phyloP scores from a whole-genome alignment of 768 basidiomycete genomes.

The Rubroboletus pulcherrimus region DNA sequence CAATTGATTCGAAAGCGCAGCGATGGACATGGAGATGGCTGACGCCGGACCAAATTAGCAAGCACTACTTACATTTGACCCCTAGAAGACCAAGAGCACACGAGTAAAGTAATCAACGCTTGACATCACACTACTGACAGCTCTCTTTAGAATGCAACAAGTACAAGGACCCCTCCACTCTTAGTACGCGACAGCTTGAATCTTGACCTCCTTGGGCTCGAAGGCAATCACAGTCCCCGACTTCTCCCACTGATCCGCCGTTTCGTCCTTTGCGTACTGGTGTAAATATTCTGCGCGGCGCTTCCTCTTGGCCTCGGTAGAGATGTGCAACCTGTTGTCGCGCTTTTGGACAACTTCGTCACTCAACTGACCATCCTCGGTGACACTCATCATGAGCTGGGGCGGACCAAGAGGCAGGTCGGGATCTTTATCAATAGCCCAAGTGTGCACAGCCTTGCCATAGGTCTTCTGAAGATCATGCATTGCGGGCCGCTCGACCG shows the following conservation, averaged over 20 bases:
- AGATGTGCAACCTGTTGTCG: conserved; percentile 34
- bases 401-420: conserved; percentile 45
- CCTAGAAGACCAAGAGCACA: neutral
- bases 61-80: neutral
- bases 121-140: neutral
- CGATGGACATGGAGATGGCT: conserved; percentile 32
- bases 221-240: conserved; percentile 34
- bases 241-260: conserved; percentile 38
- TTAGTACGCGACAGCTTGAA: conserved; percentile 2
- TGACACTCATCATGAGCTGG: conserved; percentile 45
- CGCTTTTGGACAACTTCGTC: conserved; percentile 28
- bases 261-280: conserved; percentile 34
- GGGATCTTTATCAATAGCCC: conserved; percentile 37
- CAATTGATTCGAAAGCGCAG: conserved; percentile 46
- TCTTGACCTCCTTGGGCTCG: conserved; percentile 27
- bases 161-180: neutral
- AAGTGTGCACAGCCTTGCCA: conserved; percentile 43
- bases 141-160: neutral
- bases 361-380: conserved; percentile 34
- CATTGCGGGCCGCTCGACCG: conserved; percentile 39
- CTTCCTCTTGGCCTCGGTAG: conserved; percentile 33
- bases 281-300: conserved; percentile 37
- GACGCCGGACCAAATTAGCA: conserved; percentile 7
- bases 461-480: conserved; percentile 44
- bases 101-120: neutral